A percentile compares a stretch with the other conserved stretches of the same genome.
Conservation (phyloP, 371 early-diverging fungal genomes). For the Actinomortierella ambigua region DNA sequence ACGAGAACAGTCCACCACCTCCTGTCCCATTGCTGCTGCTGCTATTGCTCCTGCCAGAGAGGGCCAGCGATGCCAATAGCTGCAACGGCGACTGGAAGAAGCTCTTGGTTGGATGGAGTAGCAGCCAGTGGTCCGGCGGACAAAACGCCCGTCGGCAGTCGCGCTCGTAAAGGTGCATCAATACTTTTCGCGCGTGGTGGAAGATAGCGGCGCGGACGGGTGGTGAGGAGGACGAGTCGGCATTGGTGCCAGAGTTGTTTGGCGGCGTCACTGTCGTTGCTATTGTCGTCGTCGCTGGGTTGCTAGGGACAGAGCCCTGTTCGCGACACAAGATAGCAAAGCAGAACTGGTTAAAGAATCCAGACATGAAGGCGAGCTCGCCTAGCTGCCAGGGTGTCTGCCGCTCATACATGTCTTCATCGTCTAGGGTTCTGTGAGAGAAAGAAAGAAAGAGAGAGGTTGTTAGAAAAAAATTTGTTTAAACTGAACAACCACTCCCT, state of each 20-base stretch:
- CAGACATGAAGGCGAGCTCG: constrained; percentile 59
- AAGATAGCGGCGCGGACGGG: constrained; percentile 46
- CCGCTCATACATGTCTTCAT: constrained; percentile 78
- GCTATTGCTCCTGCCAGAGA: constrained; percentile 35
- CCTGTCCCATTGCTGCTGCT: constrained; percentile 15
- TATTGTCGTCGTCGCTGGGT: too few relatives aligned
- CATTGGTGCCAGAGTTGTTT: neutral
- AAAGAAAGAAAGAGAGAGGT: neutral
- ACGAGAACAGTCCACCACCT: constrained; percentile 17
- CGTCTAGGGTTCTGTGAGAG: constrained; percentile 68
- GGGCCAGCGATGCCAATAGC: constrained; percentile 28
- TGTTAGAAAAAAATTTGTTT: neutral
- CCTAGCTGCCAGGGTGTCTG: constrained; percentile 59
- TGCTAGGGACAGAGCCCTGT: constrained; percentile 20
- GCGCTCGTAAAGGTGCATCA: constrained; percentile 79
- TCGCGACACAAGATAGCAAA: constrained; percentile 61
- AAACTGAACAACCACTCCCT: neutral
- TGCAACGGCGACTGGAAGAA: constrained; percentile 33
- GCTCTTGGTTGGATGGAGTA: constrained; percentile 50
- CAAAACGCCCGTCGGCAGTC: constrained; percentile 77
- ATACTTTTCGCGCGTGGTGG: constrained; percentile 63
- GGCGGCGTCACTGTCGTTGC: constrained; percentile 7
- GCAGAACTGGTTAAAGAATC: constrained; percentile 69
- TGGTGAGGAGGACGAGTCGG: constrained; percentile 13
- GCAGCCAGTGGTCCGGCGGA: constrained; percentile 74